Evolutionary conservation across 2,329 filamentous ascomycete species (phyloP), one percentile per base, ranked within the genome.

Genomic region (Neoscytalidium dimidiatum): DNA sequence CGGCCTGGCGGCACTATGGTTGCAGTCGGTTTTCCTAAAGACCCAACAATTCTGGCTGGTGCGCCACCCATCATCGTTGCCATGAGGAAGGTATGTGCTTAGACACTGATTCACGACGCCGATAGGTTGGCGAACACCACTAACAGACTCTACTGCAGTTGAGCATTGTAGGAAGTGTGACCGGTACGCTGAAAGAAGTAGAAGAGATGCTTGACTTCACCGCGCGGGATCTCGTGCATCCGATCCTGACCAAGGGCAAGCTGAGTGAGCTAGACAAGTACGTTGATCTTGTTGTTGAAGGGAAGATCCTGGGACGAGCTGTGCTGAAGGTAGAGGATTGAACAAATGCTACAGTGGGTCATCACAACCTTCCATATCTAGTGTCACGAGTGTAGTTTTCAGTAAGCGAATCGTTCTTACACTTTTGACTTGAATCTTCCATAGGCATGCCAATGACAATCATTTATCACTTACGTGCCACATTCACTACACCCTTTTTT

Each of bases 151-250:
- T 17, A n/a, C 29, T 29, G 26, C 19, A 58, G 53, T 64, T 81
- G 57, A 81, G 81, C 64, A 68, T 81, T 43, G 78, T 81, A 21
- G 79, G 79, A 0, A 78, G 75, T 64, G 75, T 81, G 17, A 77
- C 76, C 1, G 80, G 78, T 5, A 81, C 78, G 14, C 62, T 80
- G 67, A 81, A 80, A 69, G 79, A 82, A 66, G 79, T 81, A 1
- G 79, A 81, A 63, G 79, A 81, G 69, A 78, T 77, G 31, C 69
- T 81, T n/a, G 79, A 81, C 44, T 80, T 81, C 65, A 80, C 78
- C 9, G 78, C 78, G 13, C 70, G 79, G 35, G 79, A 75, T 17
- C 69, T 81, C 4, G 80, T 81, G 13, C 74, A 72, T 64, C 77
- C 77, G 2, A 78, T 78, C 35, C 64, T 80, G 31, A 77, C 72